Evolutionary conservation across 805 yeast species (phyloP).

Genomic region (Lachancea kluyveri): DNA sequence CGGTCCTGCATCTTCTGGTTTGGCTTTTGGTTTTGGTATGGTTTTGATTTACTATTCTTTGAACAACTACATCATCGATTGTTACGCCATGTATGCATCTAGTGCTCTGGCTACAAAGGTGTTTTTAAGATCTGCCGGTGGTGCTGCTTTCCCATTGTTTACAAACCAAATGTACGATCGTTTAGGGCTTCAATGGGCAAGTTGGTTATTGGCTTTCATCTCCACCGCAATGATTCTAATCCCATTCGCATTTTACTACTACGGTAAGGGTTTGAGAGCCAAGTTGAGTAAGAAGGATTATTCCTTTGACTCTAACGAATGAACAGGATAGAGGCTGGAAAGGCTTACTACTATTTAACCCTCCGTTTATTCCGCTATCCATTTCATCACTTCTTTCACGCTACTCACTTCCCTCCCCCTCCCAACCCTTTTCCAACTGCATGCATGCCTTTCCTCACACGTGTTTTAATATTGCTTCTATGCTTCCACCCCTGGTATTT

Average conservation of each 20-base stretch:
- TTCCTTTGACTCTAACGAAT: slow-evolving; percentile 30
- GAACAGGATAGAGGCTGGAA: background rate
- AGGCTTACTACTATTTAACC: background rate
- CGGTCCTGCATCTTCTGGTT: slow-evolving; percentile 72
- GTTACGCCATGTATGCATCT: slow-evolving; percentile 77
- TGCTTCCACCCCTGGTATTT: too few species aligned
- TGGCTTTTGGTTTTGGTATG: slow-evolving; percentile 74
- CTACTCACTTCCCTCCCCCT: background rate
- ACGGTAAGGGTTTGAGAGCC: slow-evolving; percentile 57
- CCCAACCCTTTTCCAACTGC: too few species aligned
- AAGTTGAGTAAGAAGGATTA: slow-evolving; percentile 66
- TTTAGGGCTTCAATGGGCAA: slow-evolving; percentile 75
- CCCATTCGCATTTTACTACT: slow-evolving; percentile 66
- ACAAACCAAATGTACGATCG: slow-evolving; percentile 75
- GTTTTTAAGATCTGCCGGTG: slow-evolving; percentile 74
- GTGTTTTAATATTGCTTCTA: too few species aligned
- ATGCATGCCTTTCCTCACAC: too few species aligned
- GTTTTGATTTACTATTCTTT: slow-evolving; percentile 70
- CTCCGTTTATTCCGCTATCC: background rate
- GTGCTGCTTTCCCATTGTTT: slow-evolving; percentile 81
- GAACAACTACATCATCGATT: slow-evolving; percentile 83
- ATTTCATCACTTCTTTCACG: slow-evolving; percentile 1
- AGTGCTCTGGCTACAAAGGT: slow-evolving; percentile 79
- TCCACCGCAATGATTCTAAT: slow-evolving; percentile 69
- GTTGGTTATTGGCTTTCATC: slow-evolving; percentile 71